phyloP scores from a whole-genome alignment of 2,329 filamentous ascomycete species.

The Erysiphe pulchra region DNA sequence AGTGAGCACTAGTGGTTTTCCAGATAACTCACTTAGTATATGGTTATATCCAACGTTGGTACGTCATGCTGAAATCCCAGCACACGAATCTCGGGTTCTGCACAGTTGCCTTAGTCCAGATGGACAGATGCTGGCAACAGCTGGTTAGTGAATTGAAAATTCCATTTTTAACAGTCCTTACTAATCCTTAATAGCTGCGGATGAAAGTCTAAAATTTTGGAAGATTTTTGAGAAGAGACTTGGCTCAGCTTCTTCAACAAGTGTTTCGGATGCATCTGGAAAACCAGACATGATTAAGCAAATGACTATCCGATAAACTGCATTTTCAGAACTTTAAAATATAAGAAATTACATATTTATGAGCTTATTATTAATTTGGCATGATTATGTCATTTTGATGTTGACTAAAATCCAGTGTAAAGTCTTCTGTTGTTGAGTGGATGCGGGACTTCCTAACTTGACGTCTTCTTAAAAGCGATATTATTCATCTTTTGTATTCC shows the following conservation, averaged over 20 bases:
- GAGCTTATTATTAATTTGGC: no score
- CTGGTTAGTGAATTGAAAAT: conserved; percentile 25
- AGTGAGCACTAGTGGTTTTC: conserved; percentile 89
- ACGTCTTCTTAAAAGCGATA: no score
- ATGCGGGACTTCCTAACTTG: no score
- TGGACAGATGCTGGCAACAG: conserved; percentile 91
- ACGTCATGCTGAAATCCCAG: conserved; percentile 92
- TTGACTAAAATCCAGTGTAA: no score
- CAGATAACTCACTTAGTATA: conserved; percentile 96
- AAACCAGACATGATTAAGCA: conserved; percentile 60
- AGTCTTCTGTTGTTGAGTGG: no score
- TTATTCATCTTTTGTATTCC: no score
- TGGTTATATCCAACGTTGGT: conserved; percentile 97
- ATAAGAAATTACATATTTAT: no score
- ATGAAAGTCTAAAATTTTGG: conserved; percentile 98
- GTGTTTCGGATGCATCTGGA: conserved; percentile 34
- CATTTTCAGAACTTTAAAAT: no score
- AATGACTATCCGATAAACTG: conserved; percentile 62
- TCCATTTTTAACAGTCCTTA: conserved; percentile 2
- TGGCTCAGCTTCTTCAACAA: conserved; percentile 37
- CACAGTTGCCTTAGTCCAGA: conserved; percentile 95
- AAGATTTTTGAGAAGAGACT: conserved; percentile 99
- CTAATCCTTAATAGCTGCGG: conserved; percentile 35
- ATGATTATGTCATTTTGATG: no score
- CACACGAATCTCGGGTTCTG: conserved; percentile 85